Base-by-base conservation (phyloP, 352 stramenopile species). In the Pythium oligandrum region DNA sequence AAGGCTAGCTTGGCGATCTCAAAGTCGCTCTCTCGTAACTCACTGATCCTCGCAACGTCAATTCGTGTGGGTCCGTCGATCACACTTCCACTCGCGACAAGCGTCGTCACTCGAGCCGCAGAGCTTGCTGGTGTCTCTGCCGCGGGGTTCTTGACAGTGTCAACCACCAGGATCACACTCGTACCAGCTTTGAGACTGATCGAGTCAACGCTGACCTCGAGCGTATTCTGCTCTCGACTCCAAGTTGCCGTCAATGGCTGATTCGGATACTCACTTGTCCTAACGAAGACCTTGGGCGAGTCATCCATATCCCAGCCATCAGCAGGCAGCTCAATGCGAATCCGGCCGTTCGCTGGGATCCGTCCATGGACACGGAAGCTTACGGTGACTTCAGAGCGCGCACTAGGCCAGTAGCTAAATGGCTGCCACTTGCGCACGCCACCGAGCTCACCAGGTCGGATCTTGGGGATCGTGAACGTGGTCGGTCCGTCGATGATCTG, bases 251-350 rank as follows among this genome's bases (percentile, higher is more conserved):
- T 7, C 8, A 86, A 38, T 0, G 30, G 3, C 3, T 66, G 63
- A 11, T 75, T 77, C 17, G 70, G 49, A 48, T 70, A 68, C 48
- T 63, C 37, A 4, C 57, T 45, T 1, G 68, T 78, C 9, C 64
- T 63, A 30, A 88, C 44, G 12, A 73, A 53, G 26, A 88, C 70
- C 3, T 46, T 61, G 3, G 80, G 80, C 0, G 68, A 37, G 10
- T 53, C 57, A 6, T 70, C 64, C 80, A 91, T 91, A 40, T 75
- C 66, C 80, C 80, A 91, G 10, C 74, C 77, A 31, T 77, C 61
- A 0, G 58, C 11, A 3, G 71, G 71, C 7, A 91, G 45, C 51
- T 88, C 75, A 1, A 91, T 39, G 6, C 78, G 57, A 43, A 91
- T 56, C 39, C 63, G 78, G 0, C 75, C 78, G 8, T 61, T 57